phyloP scores from a whole-genome alignment of 768 basidiomycete species.

The Zangia roseola region DNA sequence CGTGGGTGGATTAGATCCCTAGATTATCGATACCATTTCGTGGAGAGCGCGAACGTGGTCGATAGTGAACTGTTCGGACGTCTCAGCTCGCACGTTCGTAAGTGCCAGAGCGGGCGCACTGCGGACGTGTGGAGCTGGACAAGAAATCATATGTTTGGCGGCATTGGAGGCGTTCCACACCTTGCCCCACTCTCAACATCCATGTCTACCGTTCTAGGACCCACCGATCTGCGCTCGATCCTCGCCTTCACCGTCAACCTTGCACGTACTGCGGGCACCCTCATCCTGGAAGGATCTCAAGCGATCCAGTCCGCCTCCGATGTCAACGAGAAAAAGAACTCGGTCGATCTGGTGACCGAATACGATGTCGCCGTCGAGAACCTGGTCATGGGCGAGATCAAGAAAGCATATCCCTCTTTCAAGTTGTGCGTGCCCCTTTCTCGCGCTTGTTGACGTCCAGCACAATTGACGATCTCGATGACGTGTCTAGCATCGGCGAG shows the following conservation, averaged over 20 bases:
- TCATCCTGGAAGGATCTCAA: conserved; percentile 75
- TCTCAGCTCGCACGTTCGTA: conserved; percentile 6
- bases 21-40: background rate
- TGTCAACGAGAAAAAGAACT: conserved; percentile 86
- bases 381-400: conserved; percentile 70
- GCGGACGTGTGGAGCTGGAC: background rate
- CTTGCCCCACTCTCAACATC: conserved; percentile 1
- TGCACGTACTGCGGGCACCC: conserved; percentile 68
- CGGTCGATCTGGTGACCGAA: conserved; percentile 93
- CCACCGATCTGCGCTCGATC: conserved; percentile 54
- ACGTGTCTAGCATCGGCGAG: conserved; percentile 75
- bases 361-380: conserved; percentile 92
- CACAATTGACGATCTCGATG: background rate
- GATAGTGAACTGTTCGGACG: background rate
- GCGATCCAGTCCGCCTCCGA: conserved; percentile 62
- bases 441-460: background rate
- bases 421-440: conserved; percentile 62
- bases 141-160: background rate
- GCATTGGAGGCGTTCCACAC: background rate
- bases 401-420: conserved; percentile 66
- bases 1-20: background rate
- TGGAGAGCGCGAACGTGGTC: background rate
- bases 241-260: conserved; percentile 69
- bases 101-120: background rate
- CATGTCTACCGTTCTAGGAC: conserved; percentile 35